phyloP scores from a whole-genome alignment of 768 basidiomycete species.

The Plicaturopsis crispa region DNA sequence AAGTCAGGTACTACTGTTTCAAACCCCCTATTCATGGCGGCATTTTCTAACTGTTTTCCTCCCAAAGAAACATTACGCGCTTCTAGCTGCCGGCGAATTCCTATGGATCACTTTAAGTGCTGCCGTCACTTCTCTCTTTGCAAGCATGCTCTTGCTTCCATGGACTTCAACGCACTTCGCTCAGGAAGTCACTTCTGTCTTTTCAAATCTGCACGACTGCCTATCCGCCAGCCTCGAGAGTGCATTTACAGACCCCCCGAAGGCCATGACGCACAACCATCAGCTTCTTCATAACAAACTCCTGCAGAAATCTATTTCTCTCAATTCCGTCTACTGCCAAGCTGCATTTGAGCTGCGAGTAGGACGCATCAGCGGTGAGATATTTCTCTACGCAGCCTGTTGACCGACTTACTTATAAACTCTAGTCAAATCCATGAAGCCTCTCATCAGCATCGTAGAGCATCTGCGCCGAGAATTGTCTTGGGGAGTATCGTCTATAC shows the following conservation, averaged over 20 bases:
- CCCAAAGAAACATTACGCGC: conserved; percentile 14
- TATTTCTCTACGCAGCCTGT: not conserved
- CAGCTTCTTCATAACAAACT: conserved; percentile 18
- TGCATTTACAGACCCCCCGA: conserved; percentile 10
- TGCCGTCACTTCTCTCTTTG: conserved; percentile 26
- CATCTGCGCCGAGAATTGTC: conserved; percentile 37
- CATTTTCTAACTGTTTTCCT: not conserved
- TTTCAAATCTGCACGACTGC: conserved; percentile 25
- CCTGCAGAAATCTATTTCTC: conserved; percentile 25
- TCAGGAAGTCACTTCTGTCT: conserved; percentile 25
- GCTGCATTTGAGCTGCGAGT: conserved; percentile 39
- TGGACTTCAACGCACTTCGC: conserved; percentile 38
- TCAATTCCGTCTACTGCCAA: conserved; percentile 34
- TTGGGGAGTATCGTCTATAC: conserved; percentile 27
- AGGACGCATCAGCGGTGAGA: conserved; percentile 34
- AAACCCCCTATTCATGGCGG: not conserved
- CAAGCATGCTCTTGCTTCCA: conserved; percentile 27
- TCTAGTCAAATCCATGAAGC: conserved; percentile 35
- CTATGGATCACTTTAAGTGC: conserved; percentile 34
- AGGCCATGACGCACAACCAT: conserved; percentile 11
- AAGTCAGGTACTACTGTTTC: conserved; percentile 19
- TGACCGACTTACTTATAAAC: not conserved
- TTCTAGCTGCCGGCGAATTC: conserved; percentile 22
- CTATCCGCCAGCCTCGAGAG: conserved; percentile 22
- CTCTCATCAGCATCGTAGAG: conserved; percentile 34